phyloP scores from a whole-genome alignment of 164 flowering plant species.

The Magnolia kwangsiensis region DNA sequence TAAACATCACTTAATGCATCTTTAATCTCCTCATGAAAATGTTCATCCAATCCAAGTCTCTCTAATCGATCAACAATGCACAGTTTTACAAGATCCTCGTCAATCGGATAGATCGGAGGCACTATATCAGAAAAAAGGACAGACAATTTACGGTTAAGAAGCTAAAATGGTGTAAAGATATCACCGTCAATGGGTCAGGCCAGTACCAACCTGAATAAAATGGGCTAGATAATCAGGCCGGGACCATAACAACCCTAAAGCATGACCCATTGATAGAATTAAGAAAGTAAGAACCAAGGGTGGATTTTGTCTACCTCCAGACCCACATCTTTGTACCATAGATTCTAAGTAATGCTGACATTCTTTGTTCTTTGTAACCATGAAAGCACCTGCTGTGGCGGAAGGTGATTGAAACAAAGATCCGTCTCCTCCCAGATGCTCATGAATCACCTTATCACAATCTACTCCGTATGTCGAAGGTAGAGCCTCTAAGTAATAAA shows the following conservation, averaged over 20 bases:
- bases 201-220: no score
- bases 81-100: conserved; percentile 24
- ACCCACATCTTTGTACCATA: conserved; percentile 25
- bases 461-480: conserved; percentile 14
- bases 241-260: not conserved
- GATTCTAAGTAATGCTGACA: conserved; percentile 28
- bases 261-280: not conserved
- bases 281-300: not conserved
- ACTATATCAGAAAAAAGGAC: conserved; percentile 15
- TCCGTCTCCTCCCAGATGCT: conserved; percentile 29
- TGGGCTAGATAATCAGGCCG: not conserved
- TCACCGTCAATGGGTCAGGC: not conserved
- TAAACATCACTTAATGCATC: conserved; percentile 18
- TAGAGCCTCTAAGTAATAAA: conserved; percentile 33
- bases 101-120: conserved; percentile 26
- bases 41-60: conserved; percentile 26
- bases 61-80: conserved; percentile 29
- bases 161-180: not conserved
- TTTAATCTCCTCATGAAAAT: conserved; percentile 28
- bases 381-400: conserved; percentile 36
- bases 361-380: conserved; percentile 26
- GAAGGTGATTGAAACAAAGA: conserved; percentile 46
- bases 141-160: not conserved
- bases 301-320: conserved; percentile 22
- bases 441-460: conserved; percentile 8